Evolutionary conservation across 2,329 filamentous ascomycete genomes (phyloP), one percentile per base, ranked within the genome.

Genomic region (Coleophoma cylindrospora): DNA sequence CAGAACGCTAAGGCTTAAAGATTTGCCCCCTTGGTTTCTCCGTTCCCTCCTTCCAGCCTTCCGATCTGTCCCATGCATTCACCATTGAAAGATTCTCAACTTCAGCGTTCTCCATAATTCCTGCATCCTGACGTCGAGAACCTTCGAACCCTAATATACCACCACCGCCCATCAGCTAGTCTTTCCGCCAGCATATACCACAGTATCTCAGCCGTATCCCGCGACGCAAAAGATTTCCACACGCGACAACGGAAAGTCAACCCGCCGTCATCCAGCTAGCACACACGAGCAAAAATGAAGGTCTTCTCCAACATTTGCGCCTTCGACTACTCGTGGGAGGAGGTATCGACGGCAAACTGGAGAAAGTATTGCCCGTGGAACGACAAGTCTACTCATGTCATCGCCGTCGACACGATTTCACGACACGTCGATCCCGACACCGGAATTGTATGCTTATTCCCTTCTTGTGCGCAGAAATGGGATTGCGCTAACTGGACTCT

Each of bases 301-400:
- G 89, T 97, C 72, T 97, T 97, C 66, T 89, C 89, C 61, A 95
- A 90, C 64, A 76, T 78, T 37, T 89, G 90, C 71, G 91, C 90
- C 54, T 99, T 95, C 74, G 81, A 96, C 74, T 99, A 99, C 78
- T 95, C 92, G 43, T 99, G 94, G 94, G 90, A 96, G 65, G 92
- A 97, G 70, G 94, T 99, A 34, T 96, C 91, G 22, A 91, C 90
- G 13, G 91, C 89, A 67, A 99, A 99, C 79, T 99, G 94, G 94
- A 87, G 85, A 61, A 99, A 99, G 71, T 99, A 99, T 74, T 95
- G 90, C 64, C 92, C 92, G 17, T 97, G 94, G 92, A 99, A 99
- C 75, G 88, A 96, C 70, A 94, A 96, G 74, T 91, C 89, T n/a
- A 89, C 91, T 38, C 94, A 99, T 70, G 94, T 99, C 59, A 84